Conservation (phyloP, 2,329 filamentous ascomycete genomes). For the Exophiala sp. region DNA sequence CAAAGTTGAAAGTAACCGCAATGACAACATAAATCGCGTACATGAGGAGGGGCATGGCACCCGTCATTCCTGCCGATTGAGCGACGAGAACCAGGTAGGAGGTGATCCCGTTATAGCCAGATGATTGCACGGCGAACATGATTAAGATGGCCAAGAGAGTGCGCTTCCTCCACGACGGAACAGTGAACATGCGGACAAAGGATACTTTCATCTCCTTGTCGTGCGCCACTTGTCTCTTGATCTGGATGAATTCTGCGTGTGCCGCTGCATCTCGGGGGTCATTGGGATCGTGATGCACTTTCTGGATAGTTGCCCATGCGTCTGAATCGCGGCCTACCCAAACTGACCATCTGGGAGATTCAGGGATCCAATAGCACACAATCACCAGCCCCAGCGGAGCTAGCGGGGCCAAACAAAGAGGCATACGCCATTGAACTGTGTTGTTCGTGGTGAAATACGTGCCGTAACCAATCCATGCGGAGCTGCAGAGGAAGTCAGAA, state of each 20-base stretch:
- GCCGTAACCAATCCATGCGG: constrained; percentile 12
- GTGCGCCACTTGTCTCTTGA: constrained; percentile 1
- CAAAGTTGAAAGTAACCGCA: constrained; percentile 53
- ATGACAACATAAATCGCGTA: constrained; percentile 28
- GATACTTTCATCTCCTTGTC: not conserved
- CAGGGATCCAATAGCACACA: not conserved
- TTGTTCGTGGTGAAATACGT: constrained; percentile 5
- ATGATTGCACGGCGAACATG: constrained; percentile 28
- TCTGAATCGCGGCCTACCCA: not conserved
- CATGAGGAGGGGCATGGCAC: constrained; percentile 39
- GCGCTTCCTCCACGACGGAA: constrained; percentile 10
- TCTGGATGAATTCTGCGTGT: constrained; percentile 2
- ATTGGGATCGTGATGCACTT: not conserved
- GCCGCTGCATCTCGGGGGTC: not conserved
- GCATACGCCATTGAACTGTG: constrained; percentile 10
- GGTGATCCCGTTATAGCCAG: constrained; percentile 29
- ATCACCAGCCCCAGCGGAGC: constrained; percentile 2
- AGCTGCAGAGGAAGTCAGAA: constrained; percentile 1
- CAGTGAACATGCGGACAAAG: constrained; percentile 13
- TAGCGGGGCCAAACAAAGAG: not conserved
- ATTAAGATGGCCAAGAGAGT: constrained; percentile 4
- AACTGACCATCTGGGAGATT: not conserved
- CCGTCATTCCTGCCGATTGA: constrained; percentile 33
- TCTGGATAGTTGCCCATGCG: not conserved
- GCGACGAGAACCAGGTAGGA: constrained; percentile 40